phyloP scores from a whole-genome alignment of 495 filamentous ascomycete species.

The Penicillium atrosanguineum region DNA sequence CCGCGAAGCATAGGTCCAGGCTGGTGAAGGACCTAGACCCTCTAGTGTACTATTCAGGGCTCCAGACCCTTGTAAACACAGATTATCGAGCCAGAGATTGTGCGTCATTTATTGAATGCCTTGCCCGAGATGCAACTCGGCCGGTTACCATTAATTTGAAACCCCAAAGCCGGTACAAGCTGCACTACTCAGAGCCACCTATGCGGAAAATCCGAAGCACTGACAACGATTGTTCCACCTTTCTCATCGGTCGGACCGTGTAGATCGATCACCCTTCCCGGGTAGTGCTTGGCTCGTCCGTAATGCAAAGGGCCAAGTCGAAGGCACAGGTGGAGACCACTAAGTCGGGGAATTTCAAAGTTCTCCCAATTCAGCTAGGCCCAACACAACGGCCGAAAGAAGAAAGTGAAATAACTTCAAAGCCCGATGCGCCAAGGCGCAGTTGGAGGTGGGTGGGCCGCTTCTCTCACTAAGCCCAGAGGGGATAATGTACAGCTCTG shows the following conservation, averaged over 20 bases:
- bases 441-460: neutral
- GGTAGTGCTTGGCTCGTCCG: neutral
- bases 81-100: too few species aligned
- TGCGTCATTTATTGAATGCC: neutral
- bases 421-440: neutral
- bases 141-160: neutral
- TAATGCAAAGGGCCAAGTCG: neutral
- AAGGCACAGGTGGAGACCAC: neutral
- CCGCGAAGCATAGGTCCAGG: conserved; percentile 1
- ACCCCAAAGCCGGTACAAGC: neutral
- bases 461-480: conserved; percentile 5
- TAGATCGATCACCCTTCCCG: neutral
- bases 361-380: neutral
- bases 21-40: neutral
- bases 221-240: neutral
- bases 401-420: conserved; percentile 4
- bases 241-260: neutral
- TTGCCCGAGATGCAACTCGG: neutral
- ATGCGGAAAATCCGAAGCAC: neutral
- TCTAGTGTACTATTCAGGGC: too few species aligned
- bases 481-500: conserved; percentile 6
- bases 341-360: neutral
- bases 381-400: neutral
- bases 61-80: too few species aligned
- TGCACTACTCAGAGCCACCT: neutral